Base-by-base conservation (phyloP, 139 green algal species). In the Chlorella sp. region DNA sequence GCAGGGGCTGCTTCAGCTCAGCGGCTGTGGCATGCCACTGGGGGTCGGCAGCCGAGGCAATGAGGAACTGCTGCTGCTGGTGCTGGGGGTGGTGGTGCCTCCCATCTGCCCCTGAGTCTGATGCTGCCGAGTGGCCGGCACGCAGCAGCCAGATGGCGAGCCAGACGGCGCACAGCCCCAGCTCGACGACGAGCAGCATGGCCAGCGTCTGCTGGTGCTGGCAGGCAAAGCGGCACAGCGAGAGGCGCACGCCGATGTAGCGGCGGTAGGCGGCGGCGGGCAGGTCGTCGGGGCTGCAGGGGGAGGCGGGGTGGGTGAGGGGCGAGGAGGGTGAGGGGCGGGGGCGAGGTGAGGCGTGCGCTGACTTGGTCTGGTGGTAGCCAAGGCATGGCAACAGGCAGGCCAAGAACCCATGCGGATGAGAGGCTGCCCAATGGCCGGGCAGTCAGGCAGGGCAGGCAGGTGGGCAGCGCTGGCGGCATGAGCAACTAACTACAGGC, bases 171-270 rank as follows among this genome's bases (percentile, higher is more conserved):
- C 85, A 89, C n/a, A 89, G 71, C 37, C 42, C 85, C 42, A 83
- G 48, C 73, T 84, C 85, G 0, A 21, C 71, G n/a, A 75, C 71
- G n/a, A 89, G 85, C 73, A 89, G 42, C 48, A 75, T 15, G 9
- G 71, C 71, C 48, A 89, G 85, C 21, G 85, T 60, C 22, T 84
- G 71, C 42, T 89, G 66, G 48, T 83, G 85, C n/a, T 34, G 24
- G 85, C 85, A 89, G 42, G 85, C 85, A 75, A 89, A 89, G 85
- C 71, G 71, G 73, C 85, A 89, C 24, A 89, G 85, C 30, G 84
- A n/a, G 18, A 89, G 42, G 69, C 85, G 69, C 7, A 40, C 48
- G 42, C 21, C 42, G 11, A 83, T 34, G 71, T 89, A 83, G 32
- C 85, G 69, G 30, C 75, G 85, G 71, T 69, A 53, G 32, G 32